phyloP scores from a whole-genome alignment of 2,329 filamentous ascomycete species.

The Talaromyces sp. region DNA sequence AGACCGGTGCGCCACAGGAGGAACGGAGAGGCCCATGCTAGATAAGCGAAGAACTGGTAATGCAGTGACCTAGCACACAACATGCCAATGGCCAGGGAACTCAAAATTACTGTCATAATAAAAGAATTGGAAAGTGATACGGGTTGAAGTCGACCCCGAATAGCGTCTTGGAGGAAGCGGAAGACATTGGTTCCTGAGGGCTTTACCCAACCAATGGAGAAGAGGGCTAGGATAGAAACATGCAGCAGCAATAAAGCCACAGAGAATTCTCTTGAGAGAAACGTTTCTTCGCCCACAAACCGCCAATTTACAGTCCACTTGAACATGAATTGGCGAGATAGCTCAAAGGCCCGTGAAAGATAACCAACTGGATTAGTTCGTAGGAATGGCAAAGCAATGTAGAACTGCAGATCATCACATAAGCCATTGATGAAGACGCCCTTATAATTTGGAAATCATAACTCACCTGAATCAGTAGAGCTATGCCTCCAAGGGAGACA shows the following conservation, averaged over 20 bases:
- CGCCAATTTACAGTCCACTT: constrained; percentile 99
- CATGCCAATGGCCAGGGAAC: constrained; percentile 76
- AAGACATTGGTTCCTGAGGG: constrained; percentile 63
- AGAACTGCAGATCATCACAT: constrained; percentile 41
- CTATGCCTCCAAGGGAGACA: constrained; percentile 69
- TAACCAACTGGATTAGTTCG: constrained; percentile 69
- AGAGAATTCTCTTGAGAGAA: constrained; percentile 73
- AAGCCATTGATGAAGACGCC: background rate
- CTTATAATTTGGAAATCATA: background rate
- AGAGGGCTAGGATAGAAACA: constrained; percentile 64
- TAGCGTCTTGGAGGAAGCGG: constrained; percentile 56
- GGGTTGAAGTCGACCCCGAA: constrained; percentile 59
- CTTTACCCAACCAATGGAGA: constrained; percentile 71
- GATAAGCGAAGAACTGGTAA: constrained; percentile 93
- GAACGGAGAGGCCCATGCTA: constrained; percentile 86
- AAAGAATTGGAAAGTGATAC: constrained; percentile 69
- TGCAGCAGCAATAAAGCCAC: constrained; percentile 68
- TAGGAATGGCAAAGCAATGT: constrained; percentile 68
- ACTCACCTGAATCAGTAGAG: constrained; percentile 73
- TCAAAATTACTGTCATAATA: constrained; percentile 74
- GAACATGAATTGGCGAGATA: constrained; percentile 88
- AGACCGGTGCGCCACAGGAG: constrained; percentile 78
- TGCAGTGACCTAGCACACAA: constrained; percentile 86
- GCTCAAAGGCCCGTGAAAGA: constrained; percentile 80
- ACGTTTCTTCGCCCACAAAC: constrained; percentile 81